These are phyloP conservation scores for Chaetomiaceae sp. DNA, from an alignment of 2,329 filamentous ascomycete genomes.

Conservation along the genomic window DNA sequence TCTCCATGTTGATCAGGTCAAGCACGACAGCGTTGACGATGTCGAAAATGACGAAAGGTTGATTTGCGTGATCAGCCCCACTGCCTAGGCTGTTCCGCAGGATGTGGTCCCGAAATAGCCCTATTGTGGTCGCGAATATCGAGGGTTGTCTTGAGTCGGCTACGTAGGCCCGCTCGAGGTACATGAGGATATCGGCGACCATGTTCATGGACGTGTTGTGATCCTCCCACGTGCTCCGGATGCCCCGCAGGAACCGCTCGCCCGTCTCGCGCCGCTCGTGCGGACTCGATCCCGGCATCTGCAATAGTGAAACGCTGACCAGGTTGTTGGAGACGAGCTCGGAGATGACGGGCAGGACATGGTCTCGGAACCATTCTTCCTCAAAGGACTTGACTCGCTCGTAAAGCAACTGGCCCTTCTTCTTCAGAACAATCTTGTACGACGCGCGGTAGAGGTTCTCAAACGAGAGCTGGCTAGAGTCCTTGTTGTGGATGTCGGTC, in stretches of 20 bases:
- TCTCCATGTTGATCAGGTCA: constrained; percentile 87
- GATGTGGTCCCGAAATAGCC: constrained; percentile 81
- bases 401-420: constrained; percentile 78
- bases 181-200: constrained; percentile 95
- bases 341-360: constrained; percentile 66
- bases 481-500: constrained; percentile 83
- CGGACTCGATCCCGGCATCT: constrained; percentile 53
- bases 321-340: constrained; percentile 65
- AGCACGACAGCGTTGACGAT: constrained; percentile 77
- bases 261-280: constrained; percentile 75
- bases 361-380: constrained; percentile 66
- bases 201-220: constrained; percentile 93
- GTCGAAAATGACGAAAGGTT: constrained; percentile 52
- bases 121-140: constrained; percentile 80
- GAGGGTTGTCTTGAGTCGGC: constrained; percentile 64
- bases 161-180: constrained; percentile 83
- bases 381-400: constrained; percentile 75
- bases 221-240: constrained; percentile 78
- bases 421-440: constrained; percentile 88
- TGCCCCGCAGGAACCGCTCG: constrained; percentile 70
- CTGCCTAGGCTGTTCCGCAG: constrained; percentile 54
- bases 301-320: constrained; percentile 52
- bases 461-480: constrained; percentile 84
- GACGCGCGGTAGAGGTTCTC: constrained; percentile 91
- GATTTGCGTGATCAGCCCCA: constrained; percentile 30